A percentile compares a stretch with the other conserved stretches of the same genome.
phyloP scores from a whole-genome alignment of 148 eudicot species.

The Chenopodium berlandieri region DNA sequence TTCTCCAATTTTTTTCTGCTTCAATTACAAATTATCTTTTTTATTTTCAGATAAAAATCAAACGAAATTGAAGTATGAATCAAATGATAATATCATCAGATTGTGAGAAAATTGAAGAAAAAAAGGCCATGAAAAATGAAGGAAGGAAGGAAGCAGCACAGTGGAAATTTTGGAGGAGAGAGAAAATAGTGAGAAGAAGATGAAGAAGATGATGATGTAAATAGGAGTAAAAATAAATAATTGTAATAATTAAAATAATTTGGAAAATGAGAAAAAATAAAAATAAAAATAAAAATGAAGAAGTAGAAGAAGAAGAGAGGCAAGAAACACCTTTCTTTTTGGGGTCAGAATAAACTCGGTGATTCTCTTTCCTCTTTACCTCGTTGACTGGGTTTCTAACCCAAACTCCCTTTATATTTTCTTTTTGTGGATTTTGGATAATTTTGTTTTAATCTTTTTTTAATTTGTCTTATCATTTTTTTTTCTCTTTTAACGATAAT shows the following conservation, averaged over 20 bases:
- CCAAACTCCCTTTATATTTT: not conserved
- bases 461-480: too few species aligned
- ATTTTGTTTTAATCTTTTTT: too few species aligned
- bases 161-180: not conserved
- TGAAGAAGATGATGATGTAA: not conserved
- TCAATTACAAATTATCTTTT: too few species aligned
- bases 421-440: not conserved
- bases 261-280: not conserved
- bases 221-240: too few species aligned
- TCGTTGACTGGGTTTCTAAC: constrained; percentile 4
- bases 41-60: too few species aligned
- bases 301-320: not conserved
- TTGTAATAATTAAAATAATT: too few species aligned
- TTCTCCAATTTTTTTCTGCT: constrained; percentile 10
- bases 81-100: not conserved
- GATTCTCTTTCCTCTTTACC: not conserved
- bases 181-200: not conserved
- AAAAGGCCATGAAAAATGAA: too few species aligned
- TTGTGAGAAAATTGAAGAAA: not conserved
- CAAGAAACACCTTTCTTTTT: not conserved
- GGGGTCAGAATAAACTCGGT: not conserved
- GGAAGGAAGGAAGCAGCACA: too few species aligned
- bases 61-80: not conserved
- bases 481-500: too few species aligned
- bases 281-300: not conserved